Conservation (phyloP, 495 filamentous ascomycete genomes). For the Penicillium turbatum region DNA sequence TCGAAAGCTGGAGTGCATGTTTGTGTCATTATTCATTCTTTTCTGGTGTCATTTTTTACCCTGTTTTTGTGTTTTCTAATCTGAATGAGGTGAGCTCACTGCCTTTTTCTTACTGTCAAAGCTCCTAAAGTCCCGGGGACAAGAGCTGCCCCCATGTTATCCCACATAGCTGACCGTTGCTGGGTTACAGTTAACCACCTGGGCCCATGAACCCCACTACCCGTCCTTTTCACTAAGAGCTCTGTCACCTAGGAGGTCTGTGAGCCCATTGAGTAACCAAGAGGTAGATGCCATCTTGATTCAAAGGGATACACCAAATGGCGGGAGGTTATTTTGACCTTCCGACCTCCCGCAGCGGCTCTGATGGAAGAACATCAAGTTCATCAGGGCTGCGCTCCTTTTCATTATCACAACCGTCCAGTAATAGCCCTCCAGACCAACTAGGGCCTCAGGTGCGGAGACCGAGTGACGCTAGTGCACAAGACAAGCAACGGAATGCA, state of each 20-base stretch:
- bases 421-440: slow-evolving; percentile 17
- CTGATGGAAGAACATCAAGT: slow-evolving; percentile 28
- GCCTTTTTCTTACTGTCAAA: neutral
- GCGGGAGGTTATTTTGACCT: slow-evolving; percentile 42
- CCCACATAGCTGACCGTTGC: slow-evolving; percentile 31
- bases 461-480: slow-evolving; percentile 22
- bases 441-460: slow-evolving; percentile 16
- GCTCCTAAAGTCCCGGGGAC: neutral
- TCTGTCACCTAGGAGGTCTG: slow-evolving; percentile 7
- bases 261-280: slow-evolving; percentile 12
- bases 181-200: slow-evolving; percentile 17
- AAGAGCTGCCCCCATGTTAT: slow-evolving; percentile 2
- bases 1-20: neutral
- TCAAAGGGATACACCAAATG: slow-evolving; percentile 21
- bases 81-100: slow-evolving; percentile 3
- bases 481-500: slow-evolving; percentile 40
- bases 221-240: neutral
- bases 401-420: slow-evolving; percentile 18
- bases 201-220: slow-evolving; percentile 2
- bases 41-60: neutral
- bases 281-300: neutral
- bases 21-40: neutral
- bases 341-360: slow-evolving; percentile 30
- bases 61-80: neutral
- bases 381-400: slow-evolving; percentile 27